Evolutionary conservation across 1,139 yeast genomes (phyloP), one percentile per base, ranked within the genome.

Genomic region (Magnusiomyces clavatus): DNA sequence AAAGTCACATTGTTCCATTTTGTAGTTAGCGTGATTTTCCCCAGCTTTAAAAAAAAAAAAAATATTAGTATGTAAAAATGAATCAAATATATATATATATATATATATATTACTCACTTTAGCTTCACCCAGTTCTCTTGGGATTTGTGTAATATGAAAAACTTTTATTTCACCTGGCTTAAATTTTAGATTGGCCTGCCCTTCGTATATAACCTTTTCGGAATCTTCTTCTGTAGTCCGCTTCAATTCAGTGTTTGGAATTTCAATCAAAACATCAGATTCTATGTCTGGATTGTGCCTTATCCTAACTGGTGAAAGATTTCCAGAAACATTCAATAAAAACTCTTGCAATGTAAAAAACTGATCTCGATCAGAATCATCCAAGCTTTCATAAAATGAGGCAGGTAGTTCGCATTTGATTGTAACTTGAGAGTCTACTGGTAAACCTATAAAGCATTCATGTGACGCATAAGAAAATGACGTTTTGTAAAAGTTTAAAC

Each of bases 111-210:
- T n/a, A 11, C n/a, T n/a, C n/a, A 52, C 11, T n/a, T 38, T 41
- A 3, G 56, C 54, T 35, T 51, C 54, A 31, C 67, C 67, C 2
- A 63, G 54, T n/a, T 55, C 55, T 34, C 57, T 57, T 0, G 66
- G 62, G 13, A 53, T 16, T 31, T 57, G 59, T 5, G 57, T 57
- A 29, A 68, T 50, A 51, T 69, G 63, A 41, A 67, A 57, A 2
- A 62, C 60, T 46, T 60, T 54, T 24, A 50, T 52, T 48, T 49
- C 53, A 2, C 51, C 56, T 5, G 39, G 57, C 20, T 46, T 50
- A 50, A 67, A 67, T 11, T 52, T 51, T 36, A 66, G 54, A 46
- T 66, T 59, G 10, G 63, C 58, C 34, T 56, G 48, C 14, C 51
- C 38, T 12, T 46, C 24, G 16, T 37, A 42, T 19, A 51, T 46